Conservation (phyloP, 2,329 filamentous ascomycete genomes). For the Triangularia verruculosa region DNA sequence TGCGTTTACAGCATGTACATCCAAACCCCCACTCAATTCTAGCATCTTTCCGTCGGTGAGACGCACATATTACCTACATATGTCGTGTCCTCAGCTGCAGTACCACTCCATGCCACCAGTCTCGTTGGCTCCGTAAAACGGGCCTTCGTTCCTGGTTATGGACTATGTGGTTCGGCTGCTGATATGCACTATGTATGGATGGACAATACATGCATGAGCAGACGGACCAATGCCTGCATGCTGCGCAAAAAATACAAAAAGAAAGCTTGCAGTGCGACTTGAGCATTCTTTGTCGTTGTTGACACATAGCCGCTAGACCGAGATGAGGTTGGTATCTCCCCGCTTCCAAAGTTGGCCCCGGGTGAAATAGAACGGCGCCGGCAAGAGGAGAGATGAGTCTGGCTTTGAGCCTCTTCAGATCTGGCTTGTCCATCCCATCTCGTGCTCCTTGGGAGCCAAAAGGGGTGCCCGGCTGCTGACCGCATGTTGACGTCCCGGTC, state of each 20-base stretch:
- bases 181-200: not conserved
- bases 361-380: not conserved
- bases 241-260: not conserved
- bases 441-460: too few species aligned
- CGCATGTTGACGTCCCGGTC: constrained; percentile 2
- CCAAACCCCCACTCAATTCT: too few species aligned
- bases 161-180: constrained; percentile 24
- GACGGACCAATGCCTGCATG: not conserved
- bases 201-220: not conserved
- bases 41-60: not conserved
- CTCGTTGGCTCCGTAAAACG: not conserved
- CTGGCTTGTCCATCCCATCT: not conserved
- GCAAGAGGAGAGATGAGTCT: not conserved
- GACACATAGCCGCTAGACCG: not conserved
- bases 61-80: constrained; percentile 1
- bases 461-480: not conserved
- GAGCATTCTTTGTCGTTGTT: constrained; percentile 1
- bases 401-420: not conserved
- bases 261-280: not conserved
- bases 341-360: not conserved
- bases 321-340: not conserved
- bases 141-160: constrained; percentile 12
- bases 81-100: not conserved
- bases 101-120: not conserved
- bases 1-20: not conserved